Conservation (phyloP, 441 rosid genomes). For the Oxalis stricta region DNA sequence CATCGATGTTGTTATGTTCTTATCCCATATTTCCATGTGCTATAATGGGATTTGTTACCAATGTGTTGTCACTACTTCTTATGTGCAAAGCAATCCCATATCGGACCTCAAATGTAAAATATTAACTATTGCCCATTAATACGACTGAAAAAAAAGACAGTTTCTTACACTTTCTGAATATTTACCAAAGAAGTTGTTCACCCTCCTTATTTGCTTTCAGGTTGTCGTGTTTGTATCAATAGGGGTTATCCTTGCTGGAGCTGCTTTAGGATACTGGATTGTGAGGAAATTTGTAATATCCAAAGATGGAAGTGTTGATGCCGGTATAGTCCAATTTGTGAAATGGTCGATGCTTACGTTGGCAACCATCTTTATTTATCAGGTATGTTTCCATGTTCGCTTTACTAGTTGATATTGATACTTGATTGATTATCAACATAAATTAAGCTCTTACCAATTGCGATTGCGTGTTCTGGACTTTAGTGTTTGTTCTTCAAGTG, state of each 20-base stretch:
- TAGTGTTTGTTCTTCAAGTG: background rate
- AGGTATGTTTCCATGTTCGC: conserved; percentile 25
- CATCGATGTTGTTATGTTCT: too few species aligned
- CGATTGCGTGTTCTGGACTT: background rate
- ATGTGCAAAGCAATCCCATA: too few species aligned
- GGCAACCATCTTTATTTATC: conserved; percentile 55
- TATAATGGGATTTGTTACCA: too few species aligned
- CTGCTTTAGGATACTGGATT: conserved; percentile 87
- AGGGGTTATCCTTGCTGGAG: conserved; percentile 65
- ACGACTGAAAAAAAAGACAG: too few species aligned
- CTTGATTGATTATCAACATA: background rate
- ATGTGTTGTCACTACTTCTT: too few species aligned
- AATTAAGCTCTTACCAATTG: too few species aligned
- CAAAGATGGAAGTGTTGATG: conserved; percentile 77
- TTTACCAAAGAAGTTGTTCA: background rate
- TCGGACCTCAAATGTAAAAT: too few species aligned
- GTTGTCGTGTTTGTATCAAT: conserved; percentile 48
- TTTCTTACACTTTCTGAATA: too few species aligned
- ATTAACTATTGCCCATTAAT: too few species aligned
- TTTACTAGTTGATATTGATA: background rate
- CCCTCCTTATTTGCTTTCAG: conserved; percentile 22
- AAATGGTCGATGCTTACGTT: conserved; percentile 81
- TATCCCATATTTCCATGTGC: too few species aligned
- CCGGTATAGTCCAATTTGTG: conserved; percentile 69
- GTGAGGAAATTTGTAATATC: conserved; percentile 77